These are phyloP conservation scores for Trametes cinnabarina DNA, from an alignment of 768 basidiomycete genomes.

Conservation along the genomic window DNA sequence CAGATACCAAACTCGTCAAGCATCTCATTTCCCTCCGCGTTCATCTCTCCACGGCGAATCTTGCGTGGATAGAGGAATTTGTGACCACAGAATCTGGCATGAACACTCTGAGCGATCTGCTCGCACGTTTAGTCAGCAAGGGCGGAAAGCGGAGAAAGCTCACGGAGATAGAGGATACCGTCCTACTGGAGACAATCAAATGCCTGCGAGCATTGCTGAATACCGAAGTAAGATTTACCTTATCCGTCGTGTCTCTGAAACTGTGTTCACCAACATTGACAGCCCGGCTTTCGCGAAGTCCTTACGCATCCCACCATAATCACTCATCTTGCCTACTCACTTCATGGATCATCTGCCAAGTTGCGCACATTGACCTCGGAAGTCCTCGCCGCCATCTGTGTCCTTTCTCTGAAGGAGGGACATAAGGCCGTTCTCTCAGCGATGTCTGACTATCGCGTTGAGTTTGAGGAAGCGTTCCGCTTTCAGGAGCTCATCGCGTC, in stretches of 20 bases:
- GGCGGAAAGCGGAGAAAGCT: slow-evolving; percentile 59
- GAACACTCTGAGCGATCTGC: slow-evolving; percentile 53
- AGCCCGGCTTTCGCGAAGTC: slow-evolving; percentile 74
- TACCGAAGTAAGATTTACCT: slow-evolving; percentile 59
- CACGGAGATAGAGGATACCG: slow-evolving; percentile 63
- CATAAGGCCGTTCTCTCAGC: slow-evolving; percentile 74
- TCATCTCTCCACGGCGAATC: slow-evolving; percentile 77
- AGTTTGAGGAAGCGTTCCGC: slow-evolving; percentile 70
- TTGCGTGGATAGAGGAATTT: slow-evolving; percentile 79
- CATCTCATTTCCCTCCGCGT: slow-evolving; percentile 81
- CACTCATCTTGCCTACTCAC: slow-evolving; percentile 68
- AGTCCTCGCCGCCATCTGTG: slow-evolving; percentile 80
- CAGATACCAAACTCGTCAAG: slow-evolving; percentile 65
- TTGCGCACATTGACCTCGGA: slow-evolving; percentile 70
- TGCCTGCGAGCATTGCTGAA: slow-evolving; percentile 83
- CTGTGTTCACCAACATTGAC: slow-evolving; percentile 6
- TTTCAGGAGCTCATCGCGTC: slow-evolving; percentile 73
- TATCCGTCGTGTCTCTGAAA: neutral
- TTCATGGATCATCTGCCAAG: slow-evolving; percentile 66
- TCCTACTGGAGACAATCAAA: slow-evolving; percentile 71
- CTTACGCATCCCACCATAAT: slow-evolving; percentile 62
- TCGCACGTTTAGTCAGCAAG: slow-evolving; percentile 64
- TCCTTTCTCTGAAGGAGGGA: slow-evolving; percentile 68
- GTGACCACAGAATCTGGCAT: slow-evolving; percentile 64
- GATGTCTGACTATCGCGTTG: slow-evolving; percentile 75